A percentile compares a stretch with the other conserved stretches of the same genome.
Evolutionary conservation across 2,329 filamentous ascomycete species (phyloP).

Genomic region (Clonostachys solani): DNA sequence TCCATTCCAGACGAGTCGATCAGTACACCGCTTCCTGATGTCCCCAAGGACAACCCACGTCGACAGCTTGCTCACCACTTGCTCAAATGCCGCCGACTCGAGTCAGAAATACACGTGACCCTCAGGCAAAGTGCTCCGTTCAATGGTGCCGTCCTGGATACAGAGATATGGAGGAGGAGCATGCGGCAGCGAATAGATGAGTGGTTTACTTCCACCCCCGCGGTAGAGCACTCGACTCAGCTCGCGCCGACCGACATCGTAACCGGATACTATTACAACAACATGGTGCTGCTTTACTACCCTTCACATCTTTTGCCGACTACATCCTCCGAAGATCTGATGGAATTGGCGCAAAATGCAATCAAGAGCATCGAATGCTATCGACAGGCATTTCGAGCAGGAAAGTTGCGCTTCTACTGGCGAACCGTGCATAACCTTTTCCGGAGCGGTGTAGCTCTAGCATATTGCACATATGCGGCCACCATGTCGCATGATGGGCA

Average conservation of each 20-base stretch:
- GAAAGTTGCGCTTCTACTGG: slow-evolving; percentile 17
- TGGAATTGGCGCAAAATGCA: slow-evolving; percentile 9
- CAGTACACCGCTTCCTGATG: slow-evolving; percentile 4
- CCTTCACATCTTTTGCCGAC: slow-evolving; percentile 9
- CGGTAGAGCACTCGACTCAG: slow-evolving; percentile 6
- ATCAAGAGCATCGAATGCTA: slow-evolving; percentile 10
- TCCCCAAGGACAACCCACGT: neutral
- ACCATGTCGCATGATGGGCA: neutral
- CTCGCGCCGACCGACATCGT: slow-evolving; percentile 14
- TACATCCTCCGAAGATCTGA: slow-evolving; percentile 6
- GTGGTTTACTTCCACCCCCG: slow-evolving; percentile 9
- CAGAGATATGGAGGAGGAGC: slow-evolving; percentile 8
- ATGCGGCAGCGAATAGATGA: slow-evolving; percentile 9
- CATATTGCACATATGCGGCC: slow-evolving; percentile 9
- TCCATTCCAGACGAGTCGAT: slow-evolving; percentile 9
- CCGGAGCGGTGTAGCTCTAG: slow-evolving; percentile 10
- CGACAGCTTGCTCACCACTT: slow-evolving; percentile 9
- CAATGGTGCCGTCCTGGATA: slow-evolving; percentile 4
- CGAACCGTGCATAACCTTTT: slow-evolving; percentile 16
- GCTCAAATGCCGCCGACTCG: slow-evolving; percentile 10
- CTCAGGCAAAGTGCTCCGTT: slow-evolving; percentile 7
- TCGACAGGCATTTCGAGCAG: slow-evolving; percentile 9
- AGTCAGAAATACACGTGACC: slow-evolving; percentile 15
- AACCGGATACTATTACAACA: slow-evolving; percentile 8
- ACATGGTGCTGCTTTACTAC: slow-evolving; percentile 10